phyloP scores from a whole-genome alignment of 768 basidiomycete species.

The Aureoboletus auriporus region DNA sequence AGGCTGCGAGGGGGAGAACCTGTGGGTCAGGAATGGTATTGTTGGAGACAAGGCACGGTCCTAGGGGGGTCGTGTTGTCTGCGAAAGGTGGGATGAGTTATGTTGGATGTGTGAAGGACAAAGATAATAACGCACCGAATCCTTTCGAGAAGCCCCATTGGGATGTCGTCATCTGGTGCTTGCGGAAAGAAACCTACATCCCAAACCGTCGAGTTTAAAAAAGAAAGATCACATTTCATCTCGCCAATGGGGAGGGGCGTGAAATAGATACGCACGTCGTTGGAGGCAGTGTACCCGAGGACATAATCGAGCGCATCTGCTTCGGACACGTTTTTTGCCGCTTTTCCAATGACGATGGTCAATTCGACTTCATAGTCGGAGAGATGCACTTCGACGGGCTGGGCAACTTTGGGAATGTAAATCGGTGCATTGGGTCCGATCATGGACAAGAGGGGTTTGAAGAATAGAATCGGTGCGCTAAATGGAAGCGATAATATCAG shows the following conservation, averaged over 20 bases:
- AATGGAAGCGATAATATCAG: background rate
- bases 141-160: slow-evolving; percentile 90
- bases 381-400: slow-evolving; percentile 65
- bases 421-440: slow-evolving; percentile 69
- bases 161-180: slow-evolving; percentile 72
- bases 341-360: slow-evolving; percentile 77
- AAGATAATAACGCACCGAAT: slow-evolving; percentile 51
- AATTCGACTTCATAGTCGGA: slow-evolving; percentile 85
- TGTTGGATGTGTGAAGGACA: too few relatives aligned
- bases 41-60: slow-evolving; percentile 75
- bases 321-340: slow-evolving; percentile 75
- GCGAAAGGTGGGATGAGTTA: background rate
- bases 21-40: slow-evolving; percentile 64
- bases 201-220: background rate
- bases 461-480: slow-evolving; percentile 73
- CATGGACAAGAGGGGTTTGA: slow-evolving; percentile 68
- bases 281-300: slow-evolving; percentile 75
- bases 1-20: slow-evolving; percentile 54
- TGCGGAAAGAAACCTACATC: slow-evolving; percentile 65
- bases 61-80: slow-evolving; percentile 56
- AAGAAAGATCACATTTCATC: background rate
- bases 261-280: slow-evolving; percentile 50
- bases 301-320: slow-evolving; percentile 83
- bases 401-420: slow-evolving; percentile 60
- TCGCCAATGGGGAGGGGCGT: background rate